Evolutionary conservation across 2,329 filamentous ascomycete genomes (phyloP), one percentile per base, ranked within the genome.

Genomic region (Lizonia empirigonia): DNA sequence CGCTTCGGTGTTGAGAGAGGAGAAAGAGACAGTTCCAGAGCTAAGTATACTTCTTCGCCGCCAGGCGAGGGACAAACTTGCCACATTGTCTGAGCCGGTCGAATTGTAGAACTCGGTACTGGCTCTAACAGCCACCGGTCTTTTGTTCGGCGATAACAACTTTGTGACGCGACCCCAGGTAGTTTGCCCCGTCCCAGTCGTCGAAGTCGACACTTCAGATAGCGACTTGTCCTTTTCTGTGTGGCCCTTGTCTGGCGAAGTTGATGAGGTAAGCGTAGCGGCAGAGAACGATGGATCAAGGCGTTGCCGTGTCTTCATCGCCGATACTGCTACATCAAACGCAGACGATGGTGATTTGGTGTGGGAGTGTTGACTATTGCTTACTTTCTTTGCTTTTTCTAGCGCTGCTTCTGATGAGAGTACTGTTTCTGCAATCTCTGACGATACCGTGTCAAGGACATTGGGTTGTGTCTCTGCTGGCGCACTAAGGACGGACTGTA

Each of bases 311-410:
- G 55, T 53, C 39, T 54, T 58, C 53, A 63, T 59, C 24, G 56
- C 51, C 13, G 56, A 63, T 33, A 62, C 53, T 15, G 58, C 58
- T 42, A 60, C 38, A 30, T 64, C 60, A 50, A 64, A 68, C 8
- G 61, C 56, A 20, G 60, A 61, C 23, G 54, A 56, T 44, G 47
- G 46, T 34, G 56, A 50, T 26, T 56, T 59, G 38, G 51, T 58
- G 49, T 58, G 55, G 55, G 57, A 58, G 52, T 66, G 44, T 56
- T 70, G 70, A 26, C 44, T 51, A 26, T 40, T 56, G 59, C 70
- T 72, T 71, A 73, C 70, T 67, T 70, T 72, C 58, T 67, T 72
- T 26, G 64, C 69, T 30, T 65, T 67, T 10, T 72, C 70, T n/a
- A 74, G 50, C 16, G 67, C 69, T 10, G 63, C 68, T 53, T 72